These are phyloP conservation scores for Aspergillus haitiensis DNA, from an alignment of 495 filamentous ascomycete species.

Conservation along the genomic window DNA sequence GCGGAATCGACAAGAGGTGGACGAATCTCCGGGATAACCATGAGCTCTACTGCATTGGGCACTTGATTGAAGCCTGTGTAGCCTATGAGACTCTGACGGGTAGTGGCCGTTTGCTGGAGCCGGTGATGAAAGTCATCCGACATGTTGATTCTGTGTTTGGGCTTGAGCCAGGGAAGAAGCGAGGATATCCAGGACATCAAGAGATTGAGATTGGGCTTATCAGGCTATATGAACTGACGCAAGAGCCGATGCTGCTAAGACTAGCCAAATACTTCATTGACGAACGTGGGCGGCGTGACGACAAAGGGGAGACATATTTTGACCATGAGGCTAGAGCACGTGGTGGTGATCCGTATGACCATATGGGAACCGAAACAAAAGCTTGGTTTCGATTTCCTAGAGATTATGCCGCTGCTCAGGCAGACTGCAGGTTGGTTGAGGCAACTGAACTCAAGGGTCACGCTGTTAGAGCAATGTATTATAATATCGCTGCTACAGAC, in stretches of 20 bases:
- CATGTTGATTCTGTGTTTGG: slow-evolving; percentile 54
- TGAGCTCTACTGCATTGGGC: slow-evolving; percentile 57
- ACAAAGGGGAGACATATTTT: slow-evolving; percentile 11
- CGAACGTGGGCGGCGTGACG: slow-evolving; percentile 52
- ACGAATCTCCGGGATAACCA: slow-evolving; percentile 61
- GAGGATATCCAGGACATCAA: slow-evolving; percentile 60
- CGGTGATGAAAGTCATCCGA: slow-evolving; percentile 55
- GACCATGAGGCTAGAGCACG: slow-evolving; percentile 15
- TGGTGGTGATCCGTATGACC: slow-evolving; percentile 12
- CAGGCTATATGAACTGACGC: slow-evolving; percentile 51
- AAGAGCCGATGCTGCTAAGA: slow-evolving; percentile 45
- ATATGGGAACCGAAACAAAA: slow-evolving; percentile 12
- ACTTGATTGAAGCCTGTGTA: slow-evolving; percentile 60
- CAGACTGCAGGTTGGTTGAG: slow-evolving; percentile 41
- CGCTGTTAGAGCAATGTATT: slow-evolving; percentile 61
- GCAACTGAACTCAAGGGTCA: slow-evolving; percentile 59
- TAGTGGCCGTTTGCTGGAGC: slow-evolving; percentile 50
- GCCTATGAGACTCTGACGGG: slow-evolving; percentile 52
- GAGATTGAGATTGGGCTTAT: slow-evolving; percentile 60
- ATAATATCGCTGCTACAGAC: slow-evolving; percentile 44
- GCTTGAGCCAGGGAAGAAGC: slow-evolving; percentile 46
- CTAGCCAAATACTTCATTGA: slow-evolving; percentile 58
- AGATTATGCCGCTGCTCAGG: slow-evolving; percentile 13
- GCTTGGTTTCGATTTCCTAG: slow-evolving; percentile 12
- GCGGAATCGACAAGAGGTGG: slow-evolving; percentile 52